A percentile compares a stretch with the other conserved stretches of the same genome.
Evolutionary conservation across 2,329 filamentous ascomycete genomes (phyloP).

Genomic region (Apiospora hydei): DNA sequence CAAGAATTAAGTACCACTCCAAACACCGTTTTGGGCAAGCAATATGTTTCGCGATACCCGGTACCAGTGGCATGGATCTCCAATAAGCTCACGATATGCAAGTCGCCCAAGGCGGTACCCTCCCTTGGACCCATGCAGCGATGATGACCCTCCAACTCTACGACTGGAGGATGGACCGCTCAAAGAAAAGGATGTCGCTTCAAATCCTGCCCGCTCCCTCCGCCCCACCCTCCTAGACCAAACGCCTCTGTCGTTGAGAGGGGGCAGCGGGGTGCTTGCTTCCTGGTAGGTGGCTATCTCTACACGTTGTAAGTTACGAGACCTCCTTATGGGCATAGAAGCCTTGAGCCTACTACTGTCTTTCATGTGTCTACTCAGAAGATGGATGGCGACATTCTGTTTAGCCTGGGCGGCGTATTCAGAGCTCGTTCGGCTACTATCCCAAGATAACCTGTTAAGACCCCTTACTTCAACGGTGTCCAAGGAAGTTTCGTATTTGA

Average conservation of each 20-base stretch:
- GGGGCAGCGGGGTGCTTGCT: neutral
- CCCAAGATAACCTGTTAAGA: neutral
- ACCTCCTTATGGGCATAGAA: neutral
- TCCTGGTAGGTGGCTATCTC: neutral
- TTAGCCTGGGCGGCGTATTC: neutral
- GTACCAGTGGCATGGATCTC: neutral
- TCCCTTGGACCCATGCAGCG: neutral
- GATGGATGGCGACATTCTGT: neutral
- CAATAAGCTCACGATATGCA: constrained; percentile 10
- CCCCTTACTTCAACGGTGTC: neutral
- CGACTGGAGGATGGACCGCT: neutral
- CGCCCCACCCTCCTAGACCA: neutral
- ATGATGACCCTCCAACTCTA: neutral
- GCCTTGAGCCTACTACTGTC: no score
- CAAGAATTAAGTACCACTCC: neutral
- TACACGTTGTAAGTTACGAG: neutral
- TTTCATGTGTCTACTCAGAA: neutral
- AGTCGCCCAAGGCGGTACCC: neutral
- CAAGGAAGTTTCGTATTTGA: neutral
- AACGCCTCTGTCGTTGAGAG: neutral
- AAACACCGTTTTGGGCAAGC: neutral
- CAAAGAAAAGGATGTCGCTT: neutral
- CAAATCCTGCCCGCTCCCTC: neutral
- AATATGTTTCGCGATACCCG: neutral
- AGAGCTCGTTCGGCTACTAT: neutral